phyloP scores from a whole-genome alignment of 495 filamentous ascomycete genomes.

The Poronia punctata region DNA sequence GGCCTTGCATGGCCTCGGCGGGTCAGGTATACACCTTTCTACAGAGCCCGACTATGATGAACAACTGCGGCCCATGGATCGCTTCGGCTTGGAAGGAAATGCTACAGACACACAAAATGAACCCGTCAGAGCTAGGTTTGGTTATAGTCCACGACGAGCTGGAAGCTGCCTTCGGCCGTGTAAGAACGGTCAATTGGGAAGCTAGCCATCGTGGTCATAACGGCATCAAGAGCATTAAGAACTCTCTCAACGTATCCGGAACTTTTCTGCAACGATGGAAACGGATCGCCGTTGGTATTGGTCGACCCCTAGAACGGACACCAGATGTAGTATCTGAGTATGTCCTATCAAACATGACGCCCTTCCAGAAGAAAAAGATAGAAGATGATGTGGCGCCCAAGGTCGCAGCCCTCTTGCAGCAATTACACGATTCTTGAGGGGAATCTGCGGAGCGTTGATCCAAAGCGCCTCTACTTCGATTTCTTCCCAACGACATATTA shows the following conservation, averaged over 20 bases:
- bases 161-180: conserved; percentile 58
- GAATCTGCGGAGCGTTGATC: no score
- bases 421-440: conserved; percentile 17
- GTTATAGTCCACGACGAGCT: conserved; percentile 82
- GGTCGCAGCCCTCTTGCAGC: conserved; percentile 43
- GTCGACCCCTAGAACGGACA: conserved; percentile 55
- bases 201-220: conserved; percentile 70
- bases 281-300: conserved; percentile 64
- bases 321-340: conserved; percentile 52
- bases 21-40: conserved; percentile 54
- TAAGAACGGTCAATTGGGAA: conserved; percentile 50
- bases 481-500: no score
- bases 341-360: conserved; percentile 58
- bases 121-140: conserved; percentile 38
- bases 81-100: conserved; percentile 35
- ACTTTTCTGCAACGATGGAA: conserved; percentile 25
- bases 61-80: conserved; percentile 57
- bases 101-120: conserved; percentile 21
- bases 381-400: conserved; percentile 43
- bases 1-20: conserved; percentile 31
- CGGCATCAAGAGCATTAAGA: conserved; percentile 62
- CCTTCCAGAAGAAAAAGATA: conserved; percentile 36
- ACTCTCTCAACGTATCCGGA: conserved; percentile 31
- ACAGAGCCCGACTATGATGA: conserved; percentile 70
- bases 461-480: no score